A percentile compares a stretch with the other conserved stretches of the same genome.
Conservation (phyloP, 2,329 filamentous ascomycete species). For the Exophiala dermatitidis region DNA sequence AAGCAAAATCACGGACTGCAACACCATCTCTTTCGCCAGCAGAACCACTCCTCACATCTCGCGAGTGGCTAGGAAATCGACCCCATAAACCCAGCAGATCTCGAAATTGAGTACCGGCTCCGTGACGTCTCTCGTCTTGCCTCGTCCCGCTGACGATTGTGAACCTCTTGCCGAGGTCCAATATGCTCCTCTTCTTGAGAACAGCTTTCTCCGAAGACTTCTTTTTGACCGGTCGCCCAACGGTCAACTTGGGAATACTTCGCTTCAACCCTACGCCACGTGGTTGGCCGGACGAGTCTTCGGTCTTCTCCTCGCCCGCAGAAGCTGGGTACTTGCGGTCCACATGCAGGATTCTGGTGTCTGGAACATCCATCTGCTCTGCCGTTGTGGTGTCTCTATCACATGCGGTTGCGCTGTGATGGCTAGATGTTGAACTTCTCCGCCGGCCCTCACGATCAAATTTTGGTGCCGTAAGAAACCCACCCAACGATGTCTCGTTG, state of each 20-base stretch:
- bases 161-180: conserved; percentile 14
- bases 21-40: conserved; percentile 22
- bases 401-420: conserved; percentile 4
- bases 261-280: background rate
- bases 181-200: conserved; percentile 14
- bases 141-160: conserved; percentile 1
- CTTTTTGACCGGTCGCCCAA: background rate
- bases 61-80: conserved; percentile 25
- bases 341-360: background rate
- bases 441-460: conserved; percentile 21
- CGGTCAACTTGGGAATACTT: conserved; percentile 2
- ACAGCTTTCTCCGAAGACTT: conserved; percentile 1
- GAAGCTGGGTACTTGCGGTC: no score
- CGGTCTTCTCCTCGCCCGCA: no score
- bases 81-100: conserved; percentile 23
- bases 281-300: no score
- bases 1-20: conserved; percentile 21
- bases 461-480: conserved; percentile 17
- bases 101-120: conserved; percentile 13
- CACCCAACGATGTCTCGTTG: conserved; percentile 8
- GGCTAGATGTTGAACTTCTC: conserved; percentile 10
- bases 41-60: conserved; percentile 20
- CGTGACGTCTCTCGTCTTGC: conserved; percentile 1
- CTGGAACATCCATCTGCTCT: background rate
- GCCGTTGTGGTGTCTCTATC: background rate